These are phyloP conservation scores for Metarhizium humberi DNA, from an alignment of 2,329 filamentous ascomycete species.

Conservation along the genomic window DNA sequence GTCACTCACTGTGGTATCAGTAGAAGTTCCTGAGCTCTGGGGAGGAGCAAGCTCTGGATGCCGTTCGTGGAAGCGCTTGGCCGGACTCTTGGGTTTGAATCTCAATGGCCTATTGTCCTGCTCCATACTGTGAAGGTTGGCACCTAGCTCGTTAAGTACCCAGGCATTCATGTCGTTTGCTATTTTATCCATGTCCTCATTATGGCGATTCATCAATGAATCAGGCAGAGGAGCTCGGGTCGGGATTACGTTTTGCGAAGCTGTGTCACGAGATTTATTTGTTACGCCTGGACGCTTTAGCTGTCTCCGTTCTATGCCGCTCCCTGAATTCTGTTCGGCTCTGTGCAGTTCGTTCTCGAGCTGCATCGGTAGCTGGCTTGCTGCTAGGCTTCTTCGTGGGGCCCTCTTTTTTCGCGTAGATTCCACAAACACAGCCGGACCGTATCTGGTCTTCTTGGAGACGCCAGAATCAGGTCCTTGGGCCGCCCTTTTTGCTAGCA, in stretches of 20 bases:
- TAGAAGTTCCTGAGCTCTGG: not conserved
- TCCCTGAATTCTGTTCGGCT: slow-evolving; percentile 1
- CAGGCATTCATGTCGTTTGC: slow-evolving; percentile 48
- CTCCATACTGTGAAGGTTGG: slow-evolving; percentile 39
- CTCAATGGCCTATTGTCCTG: slow-evolving; percentile 29
- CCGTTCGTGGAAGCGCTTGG: slow-evolving; percentile 45
- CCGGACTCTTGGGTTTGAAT: slow-evolving; percentile 47
- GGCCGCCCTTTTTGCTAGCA: slow-evolving; percentile 23
- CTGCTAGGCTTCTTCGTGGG: slow-evolving; percentile 12
- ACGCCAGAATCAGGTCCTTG: slow-evolving; percentile 14
- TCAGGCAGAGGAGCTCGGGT: slow-evolving; percentile 20
- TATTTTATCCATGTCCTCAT: slow-evolving; percentile 38
- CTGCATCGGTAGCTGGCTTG: slow-evolving; percentile 3
- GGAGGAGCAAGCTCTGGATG: slow-evolving; percentile 31
- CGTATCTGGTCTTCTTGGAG: slow-evolving; percentile 31
- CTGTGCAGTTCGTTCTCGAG: not conserved
- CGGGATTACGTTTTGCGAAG: slow-evolving; percentile 13
- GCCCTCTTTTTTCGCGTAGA: slow-evolving; percentile 31
- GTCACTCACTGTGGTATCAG: slow-evolving; percentile 28
- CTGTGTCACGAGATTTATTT: slow-evolving; percentile 11
- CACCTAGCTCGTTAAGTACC: slow-evolving; percentile 48
- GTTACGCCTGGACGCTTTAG: slow-evolving; percentile 25
- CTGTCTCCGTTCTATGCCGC: slow-evolving; percentile 12
- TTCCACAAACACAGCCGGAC: slow-evolving; percentile 47
- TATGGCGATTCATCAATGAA: slow-evolving; percentile 24